Evolutionary conservation across 352 stramenopile genomes (phyloP).

Genomic region (Globisporangium barbulae): DNA sequence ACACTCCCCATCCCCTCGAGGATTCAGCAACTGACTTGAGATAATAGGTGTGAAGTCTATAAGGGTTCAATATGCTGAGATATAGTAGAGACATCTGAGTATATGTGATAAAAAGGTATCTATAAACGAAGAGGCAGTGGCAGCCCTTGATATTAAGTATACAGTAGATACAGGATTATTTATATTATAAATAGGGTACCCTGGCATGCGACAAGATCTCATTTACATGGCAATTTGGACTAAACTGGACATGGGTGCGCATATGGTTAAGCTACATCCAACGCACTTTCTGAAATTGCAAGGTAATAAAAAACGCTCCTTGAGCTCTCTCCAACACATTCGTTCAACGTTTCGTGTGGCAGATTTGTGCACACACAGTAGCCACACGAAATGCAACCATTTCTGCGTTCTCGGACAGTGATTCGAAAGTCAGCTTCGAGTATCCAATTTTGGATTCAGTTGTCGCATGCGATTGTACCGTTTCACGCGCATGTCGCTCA

Average conservation of each 20-base stretch:
- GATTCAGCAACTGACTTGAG: no score
- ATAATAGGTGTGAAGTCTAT: no score
- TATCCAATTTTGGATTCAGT: background rate
- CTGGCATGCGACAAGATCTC: background rate
- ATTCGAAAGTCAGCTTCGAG: background rate
- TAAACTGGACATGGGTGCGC: background rate
- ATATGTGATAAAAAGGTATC: no score
- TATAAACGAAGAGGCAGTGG: slow-evolving; percentile 2
- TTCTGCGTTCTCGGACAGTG: no score
- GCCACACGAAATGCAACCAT: no score
- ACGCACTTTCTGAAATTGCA: background rate
- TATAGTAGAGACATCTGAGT: no score
- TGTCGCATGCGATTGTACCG: background rate
- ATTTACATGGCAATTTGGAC: background rate
- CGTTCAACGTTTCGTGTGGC: no score
- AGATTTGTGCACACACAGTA: no score
- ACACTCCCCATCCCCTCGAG: slow-evolving; percentile 1
- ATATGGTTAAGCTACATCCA: background rate
- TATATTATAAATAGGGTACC: background rate
- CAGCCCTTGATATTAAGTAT: background rate
- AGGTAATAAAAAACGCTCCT: no score
- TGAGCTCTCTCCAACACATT: no score
- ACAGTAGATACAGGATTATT: background rate
- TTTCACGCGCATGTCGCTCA: background rate
- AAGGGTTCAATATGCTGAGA: no score